phyloP scores from a whole-genome alignment of 371 early-diverging fungal species.

The Chytridium lagenaria region DNA sequence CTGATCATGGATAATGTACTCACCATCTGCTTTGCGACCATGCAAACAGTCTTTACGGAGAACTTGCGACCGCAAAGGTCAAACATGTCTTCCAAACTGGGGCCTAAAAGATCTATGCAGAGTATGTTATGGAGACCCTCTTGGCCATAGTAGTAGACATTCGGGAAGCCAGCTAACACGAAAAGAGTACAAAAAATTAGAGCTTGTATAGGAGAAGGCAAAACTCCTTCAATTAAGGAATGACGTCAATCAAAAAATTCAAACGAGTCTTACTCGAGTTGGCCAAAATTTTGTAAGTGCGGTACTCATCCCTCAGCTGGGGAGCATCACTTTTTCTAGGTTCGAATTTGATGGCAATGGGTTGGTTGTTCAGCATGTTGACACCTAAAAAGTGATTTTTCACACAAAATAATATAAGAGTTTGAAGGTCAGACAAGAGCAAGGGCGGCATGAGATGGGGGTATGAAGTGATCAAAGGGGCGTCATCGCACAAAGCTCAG shows the following conservation, averaged over 20 bases:
- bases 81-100: slow-evolving; percentile 95
- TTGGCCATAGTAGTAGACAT: slow-evolving; percentile 91
- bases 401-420: not conserved
- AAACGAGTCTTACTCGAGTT: slow-evolving; percentile 68
- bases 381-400: too few species aligned
- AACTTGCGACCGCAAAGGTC: slow-evolving; percentile 94
- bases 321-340: slow-evolving; percentile 91
- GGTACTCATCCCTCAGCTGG: slow-evolving; percentile 90
- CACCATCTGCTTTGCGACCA: slow-evolving; percentile 91
- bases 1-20: too few species aligned
- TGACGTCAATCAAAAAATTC: slow-evolving; percentile 2
- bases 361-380: slow-evolving; percentile 75
- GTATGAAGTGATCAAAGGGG: too few species aligned
- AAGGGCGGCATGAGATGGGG: not conserved
- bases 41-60: slow-evolving; percentile 92
- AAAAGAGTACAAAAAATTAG: not conserved
- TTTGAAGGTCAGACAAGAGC: not conserved
- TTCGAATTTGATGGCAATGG: slow-evolving; percentile 92
- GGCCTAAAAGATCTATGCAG: slow-evolving; percentile 96
- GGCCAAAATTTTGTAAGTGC: slow-evolving; percentile 84
- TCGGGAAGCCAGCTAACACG: slow-evolving; percentile 73
- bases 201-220: not conserved
- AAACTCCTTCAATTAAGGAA: too few species aligned
- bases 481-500: too few species aligned
- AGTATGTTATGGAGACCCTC: slow-evolving; percentile 93